phyloP scores from a whole-genome alignment of 2,329 filamentous ascomycete species.

The Venturia effusa region DNA sequence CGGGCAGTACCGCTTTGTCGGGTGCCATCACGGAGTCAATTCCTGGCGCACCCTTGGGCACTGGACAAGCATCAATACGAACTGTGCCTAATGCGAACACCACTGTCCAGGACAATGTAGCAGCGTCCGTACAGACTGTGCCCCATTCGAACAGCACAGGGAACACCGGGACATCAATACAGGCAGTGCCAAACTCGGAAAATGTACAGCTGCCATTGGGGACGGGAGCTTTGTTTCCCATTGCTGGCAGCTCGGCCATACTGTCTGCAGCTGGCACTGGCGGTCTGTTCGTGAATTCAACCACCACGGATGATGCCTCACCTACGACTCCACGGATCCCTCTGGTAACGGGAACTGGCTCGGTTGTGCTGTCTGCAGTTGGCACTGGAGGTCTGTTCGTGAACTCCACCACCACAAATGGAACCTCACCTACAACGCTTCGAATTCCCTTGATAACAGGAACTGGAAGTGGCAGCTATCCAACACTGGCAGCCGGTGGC shows the following conservation, averaged over 20 bases:
- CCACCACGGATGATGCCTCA: not conserved
- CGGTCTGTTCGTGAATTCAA: not conserved
- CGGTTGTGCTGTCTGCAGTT: not conserved
- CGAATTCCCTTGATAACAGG: not conserved
- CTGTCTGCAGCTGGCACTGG: not conserved
- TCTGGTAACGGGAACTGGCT: not conserved
- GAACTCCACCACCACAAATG: not conserved
- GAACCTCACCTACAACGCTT: not conserved
- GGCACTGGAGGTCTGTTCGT: not conserved
- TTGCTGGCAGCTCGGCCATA: not conserved
- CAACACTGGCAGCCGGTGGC: not conserved
- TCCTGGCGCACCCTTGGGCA: not conserved
- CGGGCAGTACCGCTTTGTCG: not conserved
- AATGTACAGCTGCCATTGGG: not conserved
- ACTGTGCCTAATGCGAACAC: not conserved
- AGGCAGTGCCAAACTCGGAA: not conserved
- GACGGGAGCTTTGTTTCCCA: not conserved
- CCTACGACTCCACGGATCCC: not conserved
- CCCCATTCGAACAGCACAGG: not conserved
- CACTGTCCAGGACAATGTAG: not conserved
- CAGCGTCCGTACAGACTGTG: not conserved
- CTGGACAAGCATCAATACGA: not conserved
- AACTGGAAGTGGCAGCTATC: not conserved
- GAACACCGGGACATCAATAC: not conserved
- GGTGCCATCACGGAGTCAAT: not conserved